Conservation (phyloP, 108 stramenopile species). For the Nitzschia sp. region DNA sequence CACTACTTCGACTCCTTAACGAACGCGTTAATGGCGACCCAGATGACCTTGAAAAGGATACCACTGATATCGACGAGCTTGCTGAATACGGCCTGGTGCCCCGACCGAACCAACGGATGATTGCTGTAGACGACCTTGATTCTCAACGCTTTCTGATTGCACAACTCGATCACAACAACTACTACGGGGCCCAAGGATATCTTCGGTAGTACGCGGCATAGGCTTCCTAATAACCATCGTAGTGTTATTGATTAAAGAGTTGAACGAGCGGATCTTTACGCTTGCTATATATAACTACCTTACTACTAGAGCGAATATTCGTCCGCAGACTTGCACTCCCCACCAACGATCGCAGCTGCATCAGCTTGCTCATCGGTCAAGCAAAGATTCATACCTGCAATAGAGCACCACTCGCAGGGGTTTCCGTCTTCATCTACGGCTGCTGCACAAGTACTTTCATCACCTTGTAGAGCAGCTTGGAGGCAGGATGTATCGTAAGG, state of each 20-base stretch:
- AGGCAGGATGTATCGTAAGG: slow-evolving; percentile 26
- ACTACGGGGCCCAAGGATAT: slow-evolving; percentile 52
- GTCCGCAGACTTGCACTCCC: neutral
- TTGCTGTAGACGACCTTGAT: slow-evolving; percentile 52
- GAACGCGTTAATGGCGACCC: slow-evolving; percentile 57
- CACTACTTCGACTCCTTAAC: slow-evolving; percentile 53
- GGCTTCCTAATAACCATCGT: too few species aligned
- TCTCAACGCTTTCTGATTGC: slow-evolving; percentile 76
- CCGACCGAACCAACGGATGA: neutral
- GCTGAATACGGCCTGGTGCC: slow-evolving; percentile 12
- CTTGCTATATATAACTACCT: too few species aligned
- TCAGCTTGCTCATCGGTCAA: slow-evolving; percentile 36
- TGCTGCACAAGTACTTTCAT: slow-evolving; percentile 9
- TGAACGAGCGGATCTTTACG: too few species aligned
- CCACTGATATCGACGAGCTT: neutral
- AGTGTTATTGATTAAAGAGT: too few species aligned
- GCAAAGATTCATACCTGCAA: slow-evolving; percentile 16
- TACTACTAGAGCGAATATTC: neutral
- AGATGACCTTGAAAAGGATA: slow-evolving; percentile 25
- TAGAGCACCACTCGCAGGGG: slow-evolving; percentile 29
- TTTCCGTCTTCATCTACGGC: slow-evolving; percentile 33
- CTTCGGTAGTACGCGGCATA: neutral
- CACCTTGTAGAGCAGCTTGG: slow-evolving; percentile 5
- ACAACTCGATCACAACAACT: slow-evolving; percentile 84
- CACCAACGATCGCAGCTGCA: slow-evolving; percentile 27